Evolutionary conservation across 2,329 filamentous ascomycete species (phyloP), one percentile per base, ranked within the genome.

Genomic region (Drechslerella dactyloides): DNA sequence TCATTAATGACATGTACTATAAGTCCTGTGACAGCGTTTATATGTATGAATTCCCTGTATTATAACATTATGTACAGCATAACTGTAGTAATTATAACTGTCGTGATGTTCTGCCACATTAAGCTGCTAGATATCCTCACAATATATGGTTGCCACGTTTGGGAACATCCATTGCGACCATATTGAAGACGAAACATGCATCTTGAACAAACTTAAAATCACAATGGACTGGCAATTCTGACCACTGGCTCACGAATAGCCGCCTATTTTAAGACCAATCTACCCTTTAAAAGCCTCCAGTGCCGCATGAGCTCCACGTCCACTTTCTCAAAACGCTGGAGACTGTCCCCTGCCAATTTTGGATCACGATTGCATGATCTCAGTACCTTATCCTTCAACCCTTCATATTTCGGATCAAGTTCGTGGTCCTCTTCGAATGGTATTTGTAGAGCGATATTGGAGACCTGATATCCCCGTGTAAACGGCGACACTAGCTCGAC

Each of bases 401-500:
- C 62, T 40, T 66, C 62, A 17, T 66, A 66, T 37, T 59, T 66
- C 15, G 62, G 62, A 24, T 66, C 62, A 1, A 66, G 23, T 19
- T 66, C 62, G 19, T 59, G 46, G 23, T 66, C 62, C 27, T 66
- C 62, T 21, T 66, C 62, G 15, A 54, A 66, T 40, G 35, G 62
- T 10, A 66, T 66, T 7, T 66, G 55, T 21, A 66, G 62, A 15
- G 58, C 40, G 37, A 66, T 58, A 21, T 66, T 66, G 1, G 33
- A n/a, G 7, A 37, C 19, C 7, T 66, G 46, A 24, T 66, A 66
- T 33, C 62, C 62, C 19, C 48, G 52, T 7, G 62, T 66, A 48
- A 66, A 66, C n/a, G 62, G 62, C 21, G 62, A 66, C 0, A 54
- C 62, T 15, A 66, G 50, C 48, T 66, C 62, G 10, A 66, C 62